These are phyloP conservation scores for Xylaria venustula DNA, from an alignment of 495 filamentous ascomycete species.

Conservation along the genomic window DNA sequence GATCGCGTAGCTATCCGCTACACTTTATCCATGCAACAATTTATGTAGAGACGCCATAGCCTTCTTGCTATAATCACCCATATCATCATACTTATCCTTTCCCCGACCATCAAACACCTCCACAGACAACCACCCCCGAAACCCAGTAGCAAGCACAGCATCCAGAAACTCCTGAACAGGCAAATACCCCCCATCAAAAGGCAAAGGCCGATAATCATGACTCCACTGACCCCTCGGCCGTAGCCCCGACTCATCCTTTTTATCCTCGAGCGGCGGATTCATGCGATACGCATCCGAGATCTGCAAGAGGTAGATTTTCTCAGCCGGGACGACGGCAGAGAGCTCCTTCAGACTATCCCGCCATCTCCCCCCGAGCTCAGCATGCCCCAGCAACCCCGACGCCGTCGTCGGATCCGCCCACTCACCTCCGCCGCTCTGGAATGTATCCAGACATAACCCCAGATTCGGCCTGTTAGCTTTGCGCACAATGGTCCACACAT, in stretches of 20 bases:
- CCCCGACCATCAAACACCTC: conserved; percentile 74
- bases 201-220: conserved; percentile 66
- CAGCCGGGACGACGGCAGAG: conserved; percentile 53
- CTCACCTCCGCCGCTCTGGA: conserved; percentile 74
- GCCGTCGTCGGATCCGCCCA: conserved; percentile 71
- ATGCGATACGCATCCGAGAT: conserved; percentile 77
- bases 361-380: conserved; percentile 55
- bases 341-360: conserved; percentile 54
- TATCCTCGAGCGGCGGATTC: conserved; percentile 47
- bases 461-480: conserved; percentile 63
- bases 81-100: conserved; percentile 53
- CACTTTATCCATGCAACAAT: conserved; percentile 38
- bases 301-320: conserved; percentile 76
- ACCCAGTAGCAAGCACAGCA: conserved; percentile 70
- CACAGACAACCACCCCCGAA: conserved; percentile 68
- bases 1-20: neutral
- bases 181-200: conserved; percentile 71
- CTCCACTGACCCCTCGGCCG: conserved; percentile 69
- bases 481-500: conserved; percentile 65
- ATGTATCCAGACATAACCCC: conserved; percentile 79
- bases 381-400: conserved; percentile 44
- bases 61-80: conserved; percentile 56
- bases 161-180: conserved; percentile 63
- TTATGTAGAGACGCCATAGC: conserved; percentile 58
- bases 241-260: conserved; percentile 42